phyloP scores from a whole-genome alignment of 495 filamentous ascomycete species.

The Neurospora sp. region DNA sequence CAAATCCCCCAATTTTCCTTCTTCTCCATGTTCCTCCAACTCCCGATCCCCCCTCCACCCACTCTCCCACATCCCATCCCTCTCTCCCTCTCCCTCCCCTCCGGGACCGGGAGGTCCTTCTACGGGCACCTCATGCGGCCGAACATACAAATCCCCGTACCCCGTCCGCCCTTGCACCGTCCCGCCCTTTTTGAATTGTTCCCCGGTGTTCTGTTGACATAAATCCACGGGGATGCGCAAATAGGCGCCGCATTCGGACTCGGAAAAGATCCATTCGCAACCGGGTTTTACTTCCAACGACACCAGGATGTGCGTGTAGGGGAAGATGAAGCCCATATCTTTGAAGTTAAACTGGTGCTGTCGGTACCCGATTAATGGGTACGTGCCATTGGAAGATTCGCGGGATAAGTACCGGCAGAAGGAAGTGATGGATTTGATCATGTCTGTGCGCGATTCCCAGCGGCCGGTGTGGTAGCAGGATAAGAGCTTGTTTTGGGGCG shows the following conservation, averaged over 20 bases:
- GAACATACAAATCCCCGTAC: background rate
- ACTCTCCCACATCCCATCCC: background rate
- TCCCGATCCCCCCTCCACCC: background rate
- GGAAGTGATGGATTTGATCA: background rate
- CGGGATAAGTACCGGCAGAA: background rate
- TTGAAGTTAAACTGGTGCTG: background rate
- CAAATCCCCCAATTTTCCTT: background rate
- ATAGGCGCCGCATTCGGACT: background rate
- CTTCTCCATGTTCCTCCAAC: background rate
- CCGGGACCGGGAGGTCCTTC: no score
- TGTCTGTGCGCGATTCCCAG: background rate
- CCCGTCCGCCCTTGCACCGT: background rate
- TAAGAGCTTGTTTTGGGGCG: background rate
- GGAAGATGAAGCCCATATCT: background rate
- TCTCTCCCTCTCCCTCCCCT: no score
- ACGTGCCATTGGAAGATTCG: accelerated
- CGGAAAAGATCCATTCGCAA: background rate
- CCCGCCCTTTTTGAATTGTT: background rate
- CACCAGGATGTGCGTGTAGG: background rate
- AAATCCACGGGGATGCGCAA: background rate
- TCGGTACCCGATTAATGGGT: background rate
- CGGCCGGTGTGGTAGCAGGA: background rate
- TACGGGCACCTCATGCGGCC: no score
- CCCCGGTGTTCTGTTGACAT: background rate
- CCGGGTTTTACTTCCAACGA: background rate